Evolutionary conservation across 1,284 basidiomycete genomes (phyloP).

Genomic region (Wolfiporia cocos): DNA sequence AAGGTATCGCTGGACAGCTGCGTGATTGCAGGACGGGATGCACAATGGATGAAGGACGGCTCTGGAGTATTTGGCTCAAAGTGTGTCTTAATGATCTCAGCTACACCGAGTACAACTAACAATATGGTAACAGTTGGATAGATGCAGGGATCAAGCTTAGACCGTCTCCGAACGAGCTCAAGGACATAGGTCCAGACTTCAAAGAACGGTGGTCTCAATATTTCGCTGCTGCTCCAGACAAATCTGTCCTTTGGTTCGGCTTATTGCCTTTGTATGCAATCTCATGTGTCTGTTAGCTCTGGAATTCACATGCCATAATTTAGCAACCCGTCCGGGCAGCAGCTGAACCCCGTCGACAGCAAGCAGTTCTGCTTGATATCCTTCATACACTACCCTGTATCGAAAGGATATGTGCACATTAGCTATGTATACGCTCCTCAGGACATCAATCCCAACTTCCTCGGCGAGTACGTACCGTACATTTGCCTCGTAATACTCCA

Average conservation of each 20-base stretch:
- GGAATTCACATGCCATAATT: too few relatives aligned
- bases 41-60: constrained; percentile 38
- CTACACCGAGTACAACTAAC: too few relatives aligned
- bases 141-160: constrained; percentile 46
- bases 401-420: constrained; percentile 35
- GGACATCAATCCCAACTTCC: constrained; percentile 28
- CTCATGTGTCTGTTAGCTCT: too few relatives aligned
- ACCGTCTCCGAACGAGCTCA: constrained; percentile 36
- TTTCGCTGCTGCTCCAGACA: constrained; percentile 41
- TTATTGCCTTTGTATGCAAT: constrained; percentile 17
- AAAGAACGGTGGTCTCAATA: constrained; percentile 34
- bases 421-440: constrained; percentile 28
- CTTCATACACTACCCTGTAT: neutral
- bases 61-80: constrained; percentile 45
- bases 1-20: neutral
- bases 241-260: constrained; percentile 37
- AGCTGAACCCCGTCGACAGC: too few relatives aligned
- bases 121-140: constrained; percentile 25
- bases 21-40: constrained; percentile 28
- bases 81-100: constrained; percentile 24
- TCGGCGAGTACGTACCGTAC: constrained; percentile 21
- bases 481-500: too few relatives aligned
- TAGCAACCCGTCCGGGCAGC: neutral
- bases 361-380: neutral
- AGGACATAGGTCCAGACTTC: constrained; percentile 39